A percentile compares a stretch with the other conserved stretches of the same genome.
These are phyloP conservation scores for Bertia moriformis DNA, from an alignment of 2,329 filamentous ascomycete species.

Conservation along the genomic window DNA sequence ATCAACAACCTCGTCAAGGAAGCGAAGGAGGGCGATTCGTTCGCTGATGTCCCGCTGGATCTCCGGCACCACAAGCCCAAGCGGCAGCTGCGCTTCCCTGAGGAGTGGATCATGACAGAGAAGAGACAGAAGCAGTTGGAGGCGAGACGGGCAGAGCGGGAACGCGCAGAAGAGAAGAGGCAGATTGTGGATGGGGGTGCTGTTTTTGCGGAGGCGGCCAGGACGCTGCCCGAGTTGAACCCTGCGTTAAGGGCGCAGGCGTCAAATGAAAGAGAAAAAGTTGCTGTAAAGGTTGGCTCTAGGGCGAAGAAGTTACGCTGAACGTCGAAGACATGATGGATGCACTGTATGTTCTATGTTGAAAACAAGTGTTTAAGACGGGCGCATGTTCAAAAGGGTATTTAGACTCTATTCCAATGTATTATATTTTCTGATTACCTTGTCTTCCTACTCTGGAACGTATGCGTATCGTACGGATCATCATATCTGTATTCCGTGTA, in stretches of 20 bases:
- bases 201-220: background rate
- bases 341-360: background rate
- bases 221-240: background rate
- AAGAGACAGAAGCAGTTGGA: constrained; percentile 53
- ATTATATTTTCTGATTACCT: background rate
- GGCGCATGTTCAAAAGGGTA: background rate
- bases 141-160: constrained; percentile 26
- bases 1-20: constrained; percentile 60
- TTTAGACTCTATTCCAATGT: background rate
- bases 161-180: background rate
- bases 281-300: background rate
- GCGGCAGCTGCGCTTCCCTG: constrained; percentile 57
- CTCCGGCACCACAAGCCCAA: constrained; percentile 68
- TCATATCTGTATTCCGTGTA: constrained; percentile 1
- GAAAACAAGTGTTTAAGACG: background rate
- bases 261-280: background rate
- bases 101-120: constrained; percentile 66
- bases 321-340: background rate
- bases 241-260: background rate
- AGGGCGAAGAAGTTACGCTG: background rate
- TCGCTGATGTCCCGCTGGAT: constrained; percentile 80
- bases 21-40: constrained; percentile 64
- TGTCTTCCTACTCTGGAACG: too few species aligned
- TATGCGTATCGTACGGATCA: background rate
- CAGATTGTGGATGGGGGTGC: background rate